Evolutionary conservation across 345 rosid species (phyloP).

Genomic region (Zanthoxylum bungeanum): DNA sequence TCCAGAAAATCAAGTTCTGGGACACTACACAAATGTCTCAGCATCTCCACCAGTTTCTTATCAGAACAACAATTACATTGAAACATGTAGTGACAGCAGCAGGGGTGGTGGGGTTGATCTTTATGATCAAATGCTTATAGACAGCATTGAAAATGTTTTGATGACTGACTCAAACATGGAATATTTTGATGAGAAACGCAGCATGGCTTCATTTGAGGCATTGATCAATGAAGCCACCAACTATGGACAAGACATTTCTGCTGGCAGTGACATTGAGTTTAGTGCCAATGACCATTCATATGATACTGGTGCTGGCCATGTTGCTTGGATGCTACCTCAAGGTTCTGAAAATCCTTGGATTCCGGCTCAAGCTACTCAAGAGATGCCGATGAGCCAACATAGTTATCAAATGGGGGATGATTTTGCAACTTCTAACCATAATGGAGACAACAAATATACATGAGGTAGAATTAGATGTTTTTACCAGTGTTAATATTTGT

Average conservation of each 20-base stretch:
- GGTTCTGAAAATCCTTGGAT: background rate
- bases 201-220: background rate
- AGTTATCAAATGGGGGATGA: background rate
- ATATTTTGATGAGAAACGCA: background rate
- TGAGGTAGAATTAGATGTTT: too few species aligned
- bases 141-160: background rate
- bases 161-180: background rate
- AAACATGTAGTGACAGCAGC: too few species aligned
- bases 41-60: background rate
- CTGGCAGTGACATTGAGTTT: background rate
- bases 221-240: background rate
- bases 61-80: constrained; percentile 3
- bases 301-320: background rate
- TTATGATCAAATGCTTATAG: background rate
- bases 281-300: background rate
- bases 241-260: background rate
- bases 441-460: background rate
- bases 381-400: background rate
- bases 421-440: background rate
- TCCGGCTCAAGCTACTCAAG: background rate
- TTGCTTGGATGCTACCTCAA: constrained; percentile 1
- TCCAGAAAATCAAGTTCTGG: constrained; percentile 4
- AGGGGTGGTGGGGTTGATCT: background rate
- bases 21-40: background rate
- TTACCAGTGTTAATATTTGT: background rate